Evolutionary conservation across 306 rosid genomes (phyloP), one percentile per base, ranked within the genome.

Genomic region (Cucurbita maxima): DNA sequence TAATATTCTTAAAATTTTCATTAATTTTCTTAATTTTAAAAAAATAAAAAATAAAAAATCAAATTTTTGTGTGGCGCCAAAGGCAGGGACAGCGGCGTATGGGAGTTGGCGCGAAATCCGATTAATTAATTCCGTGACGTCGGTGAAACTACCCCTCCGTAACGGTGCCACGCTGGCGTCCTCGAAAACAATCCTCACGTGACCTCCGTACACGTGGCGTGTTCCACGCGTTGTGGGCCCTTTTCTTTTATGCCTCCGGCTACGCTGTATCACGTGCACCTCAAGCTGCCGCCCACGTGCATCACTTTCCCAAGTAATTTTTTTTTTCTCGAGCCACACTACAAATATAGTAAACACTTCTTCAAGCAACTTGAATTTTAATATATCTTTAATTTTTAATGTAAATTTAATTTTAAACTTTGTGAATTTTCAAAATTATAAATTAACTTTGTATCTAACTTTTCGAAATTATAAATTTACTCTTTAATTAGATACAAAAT

Each of bases 221-320:
- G 73, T 68, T 68, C 40, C 73, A 47, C 19, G 41, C 5, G 2
- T 6, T 63, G 30, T n/a, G 51, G 70, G 48, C 30, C 70, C 48
- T 9, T 43, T 44, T 40, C 34, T 41, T 45, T 37, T 4, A 3
- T 1, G 52, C 47, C 20, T 16, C 59, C 2, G 4, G 30, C 11
- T 36, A 53, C 40, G 34, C 71, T 64, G 34, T 18, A 64, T 64
- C 55, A 67, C 72, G 72, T 67, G 55, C 12, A 45, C 11, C 40
- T 43, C 55, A 64, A 64, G 52, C 52, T 20, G 53, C 54, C 54
- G 72, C 16, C 37, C 72, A 66, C 72, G 72, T 66, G 72, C 72
- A 66, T 20, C 72, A 44, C 72, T 20, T 14, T 7, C 34, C 19
- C 1, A 1, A 51, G 8, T 12, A 13, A 3, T 6, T 40, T 40